Conservation (phyloP, 2,329 filamentous ascomycete genomes). For the Hirsutella minnesotensis region DNA sequence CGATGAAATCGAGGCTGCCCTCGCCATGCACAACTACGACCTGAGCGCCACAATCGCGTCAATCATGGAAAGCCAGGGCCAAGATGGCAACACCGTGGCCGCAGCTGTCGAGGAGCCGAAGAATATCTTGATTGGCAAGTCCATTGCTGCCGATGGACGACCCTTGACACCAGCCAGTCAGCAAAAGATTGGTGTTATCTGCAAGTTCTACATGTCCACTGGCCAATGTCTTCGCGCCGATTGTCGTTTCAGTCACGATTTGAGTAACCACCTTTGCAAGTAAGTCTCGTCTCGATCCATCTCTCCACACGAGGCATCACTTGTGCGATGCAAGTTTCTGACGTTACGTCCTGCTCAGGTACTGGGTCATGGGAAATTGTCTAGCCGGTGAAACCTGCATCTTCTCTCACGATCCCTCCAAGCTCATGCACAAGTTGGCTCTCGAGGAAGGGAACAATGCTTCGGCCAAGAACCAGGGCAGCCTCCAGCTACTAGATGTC, state of each 20-base stretch:
- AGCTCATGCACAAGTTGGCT: constrained; percentile 70
- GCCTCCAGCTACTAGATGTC: constrained; percentile 71
- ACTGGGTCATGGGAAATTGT: constrained; percentile 94
- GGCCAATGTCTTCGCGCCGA: constrained; percentile 94
- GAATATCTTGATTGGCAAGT: constrained; percentile 77
- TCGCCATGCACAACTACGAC: constrained; percentile 85
- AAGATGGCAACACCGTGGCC: constrained; percentile 19
- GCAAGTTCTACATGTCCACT: constrained; percentile 92
- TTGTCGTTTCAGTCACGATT: constrained; percentile 92
- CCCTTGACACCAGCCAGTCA: constrained; percentile 67
- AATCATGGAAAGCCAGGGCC: constrained; percentile 64
- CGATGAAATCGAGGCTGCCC: constrained; percentile 85
- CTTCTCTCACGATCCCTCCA: constrained; percentile 90
- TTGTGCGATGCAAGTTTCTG: too few species aligned
- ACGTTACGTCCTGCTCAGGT: constrained; percentile 40
- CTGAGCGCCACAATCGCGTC: constrained; percentile 82
- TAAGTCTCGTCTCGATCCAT: constrained; percentile 42
- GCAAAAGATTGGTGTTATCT: constrained; percentile 78
- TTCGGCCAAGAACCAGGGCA: constrained; percentile 49
- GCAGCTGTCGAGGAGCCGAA: constrained; percentile 41
- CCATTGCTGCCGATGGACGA: constrained; percentile 63
- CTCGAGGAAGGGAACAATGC: constrained; percentile 64
- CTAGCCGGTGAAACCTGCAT: constrained; percentile 88
- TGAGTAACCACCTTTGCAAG: constrained; percentile 97
- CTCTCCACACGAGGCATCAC: too few species aligned